Percentiles rank a stretch among this genome's conserved stretches.
These are phyloP conservation scores for Mucor sp. DNA, from an alignment of 371 early-diverging fungal genomes.

Conservation along the genomic window DNA sequence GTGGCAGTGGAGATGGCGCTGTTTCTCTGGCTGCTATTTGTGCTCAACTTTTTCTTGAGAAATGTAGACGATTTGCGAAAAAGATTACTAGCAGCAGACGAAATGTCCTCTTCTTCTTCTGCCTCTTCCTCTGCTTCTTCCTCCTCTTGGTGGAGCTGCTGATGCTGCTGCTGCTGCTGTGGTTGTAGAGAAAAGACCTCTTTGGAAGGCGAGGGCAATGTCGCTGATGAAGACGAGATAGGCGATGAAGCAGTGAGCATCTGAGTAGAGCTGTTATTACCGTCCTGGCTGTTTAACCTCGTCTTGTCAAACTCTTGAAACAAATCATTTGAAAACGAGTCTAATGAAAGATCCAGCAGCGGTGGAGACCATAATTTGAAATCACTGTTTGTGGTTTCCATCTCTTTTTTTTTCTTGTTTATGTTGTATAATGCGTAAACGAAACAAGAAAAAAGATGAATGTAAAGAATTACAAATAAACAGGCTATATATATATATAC, in stretches of 20 bases:
- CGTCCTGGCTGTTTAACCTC: not conserved
- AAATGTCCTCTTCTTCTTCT: not conserved
- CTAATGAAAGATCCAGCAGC: slow-evolving; percentile 18
- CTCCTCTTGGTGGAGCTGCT: not conserved
- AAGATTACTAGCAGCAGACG: slow-evolving; percentile 4
- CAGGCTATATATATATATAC: not conserved
- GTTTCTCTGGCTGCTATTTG: not conserved
- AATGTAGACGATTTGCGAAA: slow-evolving; percentile 18
- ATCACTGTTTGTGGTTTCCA: slow-evolving; percentile 15
- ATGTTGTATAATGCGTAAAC: too few species aligned
- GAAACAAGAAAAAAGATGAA: not conserved
- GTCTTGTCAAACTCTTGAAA: slow-evolving; percentile 32
- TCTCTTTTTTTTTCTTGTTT: not conserved
- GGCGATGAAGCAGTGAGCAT: not conserved
- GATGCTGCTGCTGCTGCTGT: not conserved
- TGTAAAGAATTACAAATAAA: not conserved
- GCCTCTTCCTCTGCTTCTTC: not conserved
- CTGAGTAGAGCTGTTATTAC: not conserved
- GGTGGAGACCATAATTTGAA: slow-evolving; percentile 28
- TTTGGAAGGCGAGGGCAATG: not conserved
- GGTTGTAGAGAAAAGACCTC: not conserved
- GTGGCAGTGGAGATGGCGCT: slow-evolving; percentile 6
- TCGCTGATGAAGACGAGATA: slow-evolving; percentile 7
- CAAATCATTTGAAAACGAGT: slow-evolving; percentile 34
- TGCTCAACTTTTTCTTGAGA: slow-evolving; percentile 11